Conservation (phyloP, 208 protist species). For the Acanthamoeba culbertsoni region DNA sequence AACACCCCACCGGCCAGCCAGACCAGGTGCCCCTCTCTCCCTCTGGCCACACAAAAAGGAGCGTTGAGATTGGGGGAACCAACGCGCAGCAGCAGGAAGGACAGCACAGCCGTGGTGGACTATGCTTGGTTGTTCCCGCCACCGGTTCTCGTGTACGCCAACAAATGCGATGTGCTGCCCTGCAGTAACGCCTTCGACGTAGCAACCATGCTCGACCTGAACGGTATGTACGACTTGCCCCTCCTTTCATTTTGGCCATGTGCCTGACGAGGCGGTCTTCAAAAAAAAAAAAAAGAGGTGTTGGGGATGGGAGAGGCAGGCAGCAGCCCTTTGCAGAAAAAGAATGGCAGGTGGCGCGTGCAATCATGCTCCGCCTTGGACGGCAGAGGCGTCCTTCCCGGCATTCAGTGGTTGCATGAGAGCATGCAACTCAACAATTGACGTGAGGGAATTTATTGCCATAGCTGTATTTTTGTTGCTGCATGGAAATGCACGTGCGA, state of each 20-base stretch:
- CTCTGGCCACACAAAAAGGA: neutral
- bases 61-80: neutral
- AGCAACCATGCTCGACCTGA: conserved; percentile 1
- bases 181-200: neutral
- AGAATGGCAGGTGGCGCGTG: neutral
- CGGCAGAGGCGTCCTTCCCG: conserved; percentile 26
- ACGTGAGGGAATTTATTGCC: too few species aligned
- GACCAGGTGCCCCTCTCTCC: neutral
- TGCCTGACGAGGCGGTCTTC: neutral
- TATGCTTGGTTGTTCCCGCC: neutral
- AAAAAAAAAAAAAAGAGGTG: neutral
- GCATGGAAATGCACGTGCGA: too few species aligned
- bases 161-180: conserved; percentile 24
- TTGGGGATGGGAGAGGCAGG: neutral
- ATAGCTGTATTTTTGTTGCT: too few species aligned
- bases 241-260: neutral
- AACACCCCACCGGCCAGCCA: neutral
- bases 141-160: conserved; percentile 24
- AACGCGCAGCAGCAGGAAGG: neutral
- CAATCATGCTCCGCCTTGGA: conserved; percentile 37
- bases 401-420: conserved; percentile 35
- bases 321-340: neutral
- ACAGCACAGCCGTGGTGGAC: conserved; percentile 23
- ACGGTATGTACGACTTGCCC: neutral
- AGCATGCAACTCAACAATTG: conserved; percentile 39